phyloP scores from a whole-genome alignment of 1,284 basidiomycete species.

The Tilletia caries region DNA sequence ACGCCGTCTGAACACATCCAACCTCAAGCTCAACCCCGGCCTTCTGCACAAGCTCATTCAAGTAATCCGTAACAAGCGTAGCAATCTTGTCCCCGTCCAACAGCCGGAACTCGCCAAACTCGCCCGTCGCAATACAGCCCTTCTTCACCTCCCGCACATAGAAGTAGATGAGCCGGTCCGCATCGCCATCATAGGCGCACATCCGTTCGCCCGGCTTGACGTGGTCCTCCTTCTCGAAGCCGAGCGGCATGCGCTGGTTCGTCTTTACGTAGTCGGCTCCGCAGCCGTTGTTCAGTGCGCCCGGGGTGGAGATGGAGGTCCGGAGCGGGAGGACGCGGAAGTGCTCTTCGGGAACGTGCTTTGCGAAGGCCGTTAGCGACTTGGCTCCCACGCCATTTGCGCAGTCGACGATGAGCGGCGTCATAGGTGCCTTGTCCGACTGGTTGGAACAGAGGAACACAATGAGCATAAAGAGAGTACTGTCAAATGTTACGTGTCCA shows the following conservation, averaged over 20 bases:
- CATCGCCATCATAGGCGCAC: slow-evolving; percentile 94
- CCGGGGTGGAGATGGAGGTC: slow-evolving; percentile 61
- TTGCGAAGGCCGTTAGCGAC: slow-evolving; percentile 38
- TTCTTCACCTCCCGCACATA: slow-evolving; percentile 57
- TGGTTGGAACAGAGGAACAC: not conserved
- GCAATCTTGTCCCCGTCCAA: slow-evolving; percentile 99
- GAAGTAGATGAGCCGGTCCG: slow-evolving; percentile 93
- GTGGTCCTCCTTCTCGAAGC: slow-evolving; percentile 40
- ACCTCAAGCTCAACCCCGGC: slow-evolving; percentile 45
- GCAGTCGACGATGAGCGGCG: slow-evolving; percentile 80
- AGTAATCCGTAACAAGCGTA: slow-evolving; percentile 84
- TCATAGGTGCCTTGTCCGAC: slow-evolving; percentile 52
- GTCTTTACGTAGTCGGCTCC: slow-evolving; percentile 99
- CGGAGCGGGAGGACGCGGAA: slow-evolving; percentile 39
- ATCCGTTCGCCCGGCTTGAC: slow-evolving; percentile 65
- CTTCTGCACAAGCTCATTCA: slow-evolving; percentile 75
- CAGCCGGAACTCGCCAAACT: slow-evolving; percentile 68
- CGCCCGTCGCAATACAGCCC: slow-evolving; percentile 12
- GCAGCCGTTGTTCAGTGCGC: slow-evolving; percentile 75
- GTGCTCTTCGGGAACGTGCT: slow-evolving; percentile 40
- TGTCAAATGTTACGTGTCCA: not conserved
- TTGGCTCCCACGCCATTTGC: slow-evolving; percentile 91
- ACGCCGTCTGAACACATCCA: slow-evolving; percentile 90
- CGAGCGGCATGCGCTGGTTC: slow-evolving; percentile 44
- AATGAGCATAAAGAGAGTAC: not conserved